Base-by-base conservation (phyloP, 2,329 filamentous ascomycete genomes). In the Didymella sp. region DNA sequence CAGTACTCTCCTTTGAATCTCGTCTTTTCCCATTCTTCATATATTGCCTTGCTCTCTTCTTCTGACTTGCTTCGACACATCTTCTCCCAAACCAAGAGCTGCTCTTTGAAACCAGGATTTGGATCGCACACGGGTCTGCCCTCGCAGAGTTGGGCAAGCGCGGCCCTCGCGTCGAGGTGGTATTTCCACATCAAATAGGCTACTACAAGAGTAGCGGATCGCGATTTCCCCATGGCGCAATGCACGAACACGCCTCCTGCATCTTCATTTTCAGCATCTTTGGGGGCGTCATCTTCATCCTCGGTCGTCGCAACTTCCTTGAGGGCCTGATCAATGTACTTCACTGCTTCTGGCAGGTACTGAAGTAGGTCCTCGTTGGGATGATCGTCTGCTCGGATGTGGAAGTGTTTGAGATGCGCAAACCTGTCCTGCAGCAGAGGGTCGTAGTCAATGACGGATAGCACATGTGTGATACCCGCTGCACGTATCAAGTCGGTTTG, bases 141-240 rank as follows among this genome's bases (percentile, higher is more conserved):
- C 50, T 74, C 69, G 43, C 71, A 72, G 1, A 75, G 38, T 41
- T 70, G 65, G n/a, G 63, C 62, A 44, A 74, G 25, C 7, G 63
- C 70, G 6, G 64, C 51, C 21, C 57, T 44, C 33, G 61, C 52
- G 7, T 59, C 61, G 7, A 68, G 21, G 1, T 48, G 44, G 30
- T 66, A 67, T 46, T 69, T 72, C 68, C 67, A 69, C 56, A 74
- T 73, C 47, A 74, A 38, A 60, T 70, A 75, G 19, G 72, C 73
- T 13, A 73, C 67, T 3, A 73, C 68, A 3, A 74, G 56, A 13
- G 73, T 71, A 9, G 73, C 73, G 25, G 64, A 69, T 7, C 73
- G 58, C 17, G 66, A 71, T 44, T 75, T 75, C 2, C 73, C 73
- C 72, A 75, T 75, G 1, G 71, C 72, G 37, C 72, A 75, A 45